A percentile compares a stretch with the other conserved stretches of the same genome.
phyloP scores from a whole-genome alignment of 208 protist genomes.

The Trypanosoma rangeli region DNA sequence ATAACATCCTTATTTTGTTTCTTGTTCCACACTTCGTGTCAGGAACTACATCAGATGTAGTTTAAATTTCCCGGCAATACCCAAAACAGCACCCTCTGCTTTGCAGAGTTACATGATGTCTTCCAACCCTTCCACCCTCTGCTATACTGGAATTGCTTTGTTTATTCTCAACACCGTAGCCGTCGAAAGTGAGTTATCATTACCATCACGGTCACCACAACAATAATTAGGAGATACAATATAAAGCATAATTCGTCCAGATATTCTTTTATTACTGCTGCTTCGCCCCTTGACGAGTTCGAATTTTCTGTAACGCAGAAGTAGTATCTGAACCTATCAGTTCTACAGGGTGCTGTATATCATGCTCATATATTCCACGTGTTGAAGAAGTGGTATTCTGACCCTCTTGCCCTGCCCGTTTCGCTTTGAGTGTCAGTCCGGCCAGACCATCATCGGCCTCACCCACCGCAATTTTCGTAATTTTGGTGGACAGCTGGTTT shows the following conservation, averaged over 20 bases:
- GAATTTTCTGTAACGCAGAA: not conserved
- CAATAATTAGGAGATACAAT: not conserved
- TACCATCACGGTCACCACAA: no score
- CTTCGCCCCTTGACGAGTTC: not conserved
- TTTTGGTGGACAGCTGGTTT: constrained; percentile 45
- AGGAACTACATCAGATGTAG: no score
- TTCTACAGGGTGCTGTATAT: not conserved
- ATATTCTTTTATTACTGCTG: constrained; percentile 6
- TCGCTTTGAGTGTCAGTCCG: constrained; percentile 42
- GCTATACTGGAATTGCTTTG: no score
- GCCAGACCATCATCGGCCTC: constrained; percentile 41
- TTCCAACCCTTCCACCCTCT: no score
- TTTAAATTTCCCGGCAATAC: no score
- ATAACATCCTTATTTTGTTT: no score
- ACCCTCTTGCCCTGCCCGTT: constrained; percentile 31
- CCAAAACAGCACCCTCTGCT: no score
- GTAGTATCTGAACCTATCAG: constrained; percentile 15
- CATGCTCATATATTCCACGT: constrained; percentile 4
- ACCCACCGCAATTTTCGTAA: constrained; percentile 23
- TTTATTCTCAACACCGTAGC: no score
- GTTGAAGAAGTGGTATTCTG: not conserved
- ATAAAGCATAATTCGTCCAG: not conserved
- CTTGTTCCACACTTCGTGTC: no score
- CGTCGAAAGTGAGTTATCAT: no score
- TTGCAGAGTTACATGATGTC: no score